Evolutionary conservation across 148 eudicot species (phyloP), one percentile per base, ranked within the genome.

Genomic region (Spergularia bocconei): DNA sequence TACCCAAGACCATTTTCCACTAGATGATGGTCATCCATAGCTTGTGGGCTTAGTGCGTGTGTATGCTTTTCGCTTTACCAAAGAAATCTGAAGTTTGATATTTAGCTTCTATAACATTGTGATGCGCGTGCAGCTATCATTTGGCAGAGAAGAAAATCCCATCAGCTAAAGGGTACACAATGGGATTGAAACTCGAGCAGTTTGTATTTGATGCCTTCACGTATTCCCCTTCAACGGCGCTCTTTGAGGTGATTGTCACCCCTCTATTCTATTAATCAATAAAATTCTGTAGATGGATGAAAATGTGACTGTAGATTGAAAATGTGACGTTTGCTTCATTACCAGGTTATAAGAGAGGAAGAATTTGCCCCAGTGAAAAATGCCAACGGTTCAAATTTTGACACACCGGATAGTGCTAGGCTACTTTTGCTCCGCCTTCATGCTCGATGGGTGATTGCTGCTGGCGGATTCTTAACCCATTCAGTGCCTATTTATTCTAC

Each of bases 351-450:
- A 77, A 91, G 99, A 36, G 99, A 95, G 78, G 99, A 95, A 83
- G 99, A 95, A 74, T 95, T 95, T 83, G 99, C 99, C 52, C 99
- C 99, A 0, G 99, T 95, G 17, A 95, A 95, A 84, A 95, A 95
- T 82, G 93, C 94, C 47, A 95, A 90, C 52, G 99, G 97, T 13
- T 84, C 97, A 72, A 92, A 89, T 81, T 86, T 76, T 80, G 99
- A 95, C 85, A 95, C 99, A 44, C 98, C 99, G 20, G 99, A 95
- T 70, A 95, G 96, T 80, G 99, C 99, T 38, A 81, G 89, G 55
- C 82, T 95, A 67, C 91, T 95, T 59, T 75, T 91, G 75, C 99
- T 95, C 75, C 96, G 99, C 29, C 90, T 95, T 55, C 99, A 95
- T 78, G 75, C 97, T 74, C 97, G 99, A 54, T 94, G 99, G 98